Evolutionary conservation across 2,329 filamentous ascomycete species (phyloP).

Genomic region (Botrytis medusae): DNA sequence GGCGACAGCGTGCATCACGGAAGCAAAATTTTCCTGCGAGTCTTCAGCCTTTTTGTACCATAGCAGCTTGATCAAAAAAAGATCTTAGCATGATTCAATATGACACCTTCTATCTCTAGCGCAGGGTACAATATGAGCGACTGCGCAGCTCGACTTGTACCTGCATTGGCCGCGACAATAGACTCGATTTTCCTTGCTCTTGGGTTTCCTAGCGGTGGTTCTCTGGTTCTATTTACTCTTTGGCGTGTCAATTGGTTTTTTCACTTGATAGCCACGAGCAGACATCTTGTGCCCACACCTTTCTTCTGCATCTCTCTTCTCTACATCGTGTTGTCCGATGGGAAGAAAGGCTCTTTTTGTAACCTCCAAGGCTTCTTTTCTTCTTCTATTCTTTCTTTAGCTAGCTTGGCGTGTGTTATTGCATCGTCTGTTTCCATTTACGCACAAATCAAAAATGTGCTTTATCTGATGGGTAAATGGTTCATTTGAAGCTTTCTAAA

Average conservation of each 20-base stretch:
- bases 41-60: slow-evolving; percentile 39
- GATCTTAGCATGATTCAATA: slow-evolving; percentile 37
- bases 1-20: slow-evolving; percentile 36
- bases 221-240: slow-evolving; percentile 26
- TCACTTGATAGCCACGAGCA: slow-evolving; percentile 34
- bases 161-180: slow-evolving; percentile 33
- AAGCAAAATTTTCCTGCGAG: slow-evolving; percentile 29
- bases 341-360: slow-evolving; percentile 19
- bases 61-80: slow-evolving; percentile 38
- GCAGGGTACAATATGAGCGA: slow-evolving; percentile 39
- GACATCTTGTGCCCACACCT: slow-evolving; percentile 36
- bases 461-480: slow-evolving; percentile 10
- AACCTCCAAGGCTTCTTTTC: slow-evolving; percentile 15
- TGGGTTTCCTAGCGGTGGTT: slow-evolving; percentile 30
- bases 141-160: slow-evolving; percentile 40
- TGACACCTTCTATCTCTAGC: slow-evolving; percentile 35
- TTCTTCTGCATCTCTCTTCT: slow-evolving; percentile 30
- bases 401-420: slow-evolving; percentile 16
- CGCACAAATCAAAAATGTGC: slow-evolving; percentile 18
- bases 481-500: not conserved
- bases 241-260: slow-evolving; percentile 31
- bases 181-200: slow-evolving; percentile 30
- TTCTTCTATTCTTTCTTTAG: slow-evolving; percentile 15
- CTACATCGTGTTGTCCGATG: slow-evolving; percentile 7
- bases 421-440: slow-evolving; percentile 12